Percentiles rank a stretch among this genome's conserved stretches.
phyloP scores from a whole-genome alignment of 495 filamentous ascomycete genomes.

The Penicillium steckii region DNA sequence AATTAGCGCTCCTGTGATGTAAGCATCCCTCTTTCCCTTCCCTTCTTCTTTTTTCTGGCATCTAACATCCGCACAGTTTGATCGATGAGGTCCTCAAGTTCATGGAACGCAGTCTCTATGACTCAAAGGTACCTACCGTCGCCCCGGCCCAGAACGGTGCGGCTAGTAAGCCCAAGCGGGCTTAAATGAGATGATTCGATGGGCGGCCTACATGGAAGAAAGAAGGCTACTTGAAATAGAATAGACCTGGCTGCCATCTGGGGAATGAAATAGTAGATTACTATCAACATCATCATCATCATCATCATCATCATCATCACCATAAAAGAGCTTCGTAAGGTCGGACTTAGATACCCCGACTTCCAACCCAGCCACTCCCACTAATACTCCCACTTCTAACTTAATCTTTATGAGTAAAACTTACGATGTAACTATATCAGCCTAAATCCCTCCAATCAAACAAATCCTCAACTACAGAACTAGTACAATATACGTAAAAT shows the following conservation, averaged over 20 bases:
- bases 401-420: too few species aligned
- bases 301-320: too few species aligned
- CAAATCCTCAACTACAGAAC: too few species aligned
- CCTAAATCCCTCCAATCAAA: too few species aligned
- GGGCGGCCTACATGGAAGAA: conserved; percentile 5
- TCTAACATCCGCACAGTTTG: conserved; percentile 48
- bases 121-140: conserved; percentile 15
- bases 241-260: conserved; percentile 5
- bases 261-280: too few species aligned
- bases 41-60: neutral
- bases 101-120: conserved; percentile 65
- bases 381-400: too few species aligned
- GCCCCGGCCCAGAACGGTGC: conserved; percentile 30
- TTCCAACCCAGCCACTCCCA: too few species aligned
- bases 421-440: too few species aligned
- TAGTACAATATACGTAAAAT: too few species aligned
- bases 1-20: conserved; percentile 94
- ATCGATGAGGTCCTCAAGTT: conserved; percentile 91
- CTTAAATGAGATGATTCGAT: conserved; percentile 27
- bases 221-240: conserved; percentile 9
- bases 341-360: too few species aligned
- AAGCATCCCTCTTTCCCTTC: conserved; percentile 43
- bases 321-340: too few species aligned
- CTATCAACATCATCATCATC: too few species aligned
- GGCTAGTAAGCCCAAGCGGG: conserved; percentile 40